Conservation (phyloP, 495 filamentous ascomycete species). For the Hypoxylon lienhwacheense region DNA sequence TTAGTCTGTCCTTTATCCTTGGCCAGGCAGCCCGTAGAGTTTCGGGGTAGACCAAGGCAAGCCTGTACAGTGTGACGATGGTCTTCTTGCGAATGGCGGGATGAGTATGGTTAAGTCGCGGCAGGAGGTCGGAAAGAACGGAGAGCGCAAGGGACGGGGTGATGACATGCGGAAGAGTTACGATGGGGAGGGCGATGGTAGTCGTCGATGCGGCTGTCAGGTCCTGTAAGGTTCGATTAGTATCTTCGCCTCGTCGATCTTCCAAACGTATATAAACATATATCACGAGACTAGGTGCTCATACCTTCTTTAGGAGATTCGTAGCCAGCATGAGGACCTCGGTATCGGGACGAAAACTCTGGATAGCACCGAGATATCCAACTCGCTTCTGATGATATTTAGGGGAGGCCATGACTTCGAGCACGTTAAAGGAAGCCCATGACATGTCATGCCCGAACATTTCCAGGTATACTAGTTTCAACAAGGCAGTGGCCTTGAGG, state of each 20-base stretch:
- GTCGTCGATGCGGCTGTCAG: constrained; percentile 71
- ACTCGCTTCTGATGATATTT: constrained; percentile 95
- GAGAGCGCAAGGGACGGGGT: constrained; percentile 89
- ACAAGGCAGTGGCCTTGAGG: constrained; percentile 89
- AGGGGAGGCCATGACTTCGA: constrained; percentile 95
- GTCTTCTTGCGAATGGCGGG: constrained; percentile 89
- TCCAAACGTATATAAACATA: constrained; percentile 7
- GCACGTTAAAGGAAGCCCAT: constrained; percentile 96
- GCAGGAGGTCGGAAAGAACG: constrained; percentile 79
- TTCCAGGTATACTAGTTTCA: constrained; percentile 95
- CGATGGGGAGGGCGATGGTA: constrained; percentile 80
- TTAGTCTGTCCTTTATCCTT: constrained; percentile 89
- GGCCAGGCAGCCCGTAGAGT: constrained; percentile 92
- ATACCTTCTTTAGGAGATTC: constrained; percentile 92
- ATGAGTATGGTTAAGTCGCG: constrained; percentile 82
- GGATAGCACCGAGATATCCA: constrained; percentile 93
- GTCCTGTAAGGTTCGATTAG: constrained; percentile 58
- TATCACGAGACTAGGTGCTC: neutral
- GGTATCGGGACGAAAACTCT: constrained; percentile 93
- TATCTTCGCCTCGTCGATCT: constrained; percentile 2
- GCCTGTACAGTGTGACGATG: constrained; percentile 85
- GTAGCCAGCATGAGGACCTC: constrained; percentile 98
- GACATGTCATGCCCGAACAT: constrained; percentile 99
- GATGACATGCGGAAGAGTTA: constrained; percentile 86
- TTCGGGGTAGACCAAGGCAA: constrained; percentile 93